Conservation (phyloP, 352 stramenopile genomes). For the Phytopythium litorale region DNA sequence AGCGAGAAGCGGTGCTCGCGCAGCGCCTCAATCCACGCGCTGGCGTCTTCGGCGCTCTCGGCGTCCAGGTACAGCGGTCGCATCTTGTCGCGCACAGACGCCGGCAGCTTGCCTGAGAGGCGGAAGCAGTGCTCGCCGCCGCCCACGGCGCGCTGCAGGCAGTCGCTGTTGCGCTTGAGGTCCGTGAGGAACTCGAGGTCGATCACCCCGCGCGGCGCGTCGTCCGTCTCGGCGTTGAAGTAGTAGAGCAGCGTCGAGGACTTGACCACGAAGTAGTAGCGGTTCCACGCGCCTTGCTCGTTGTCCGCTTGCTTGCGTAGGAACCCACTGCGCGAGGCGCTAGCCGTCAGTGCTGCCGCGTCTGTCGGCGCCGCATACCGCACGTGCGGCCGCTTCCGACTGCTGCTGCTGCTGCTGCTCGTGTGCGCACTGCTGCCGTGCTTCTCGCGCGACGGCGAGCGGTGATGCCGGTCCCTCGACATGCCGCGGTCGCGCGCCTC, state of each 20-base stretch:
- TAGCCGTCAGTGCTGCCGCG: slow-evolving; percentile 33
- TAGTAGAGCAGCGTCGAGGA: slow-evolving; percentile 81
- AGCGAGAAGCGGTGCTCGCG: slow-evolving; percentile 61
- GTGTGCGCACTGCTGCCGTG: background rate
- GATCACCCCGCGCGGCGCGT: slow-evolving; percentile 65
- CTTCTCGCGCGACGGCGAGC: slow-evolving; percentile 5
- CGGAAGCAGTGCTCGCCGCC: slow-evolving; percentile 66
- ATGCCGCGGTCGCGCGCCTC: background rate
- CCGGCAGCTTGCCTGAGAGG: slow-evolving; percentile 59
- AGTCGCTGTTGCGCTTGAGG: slow-evolving; percentile 72
- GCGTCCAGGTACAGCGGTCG: slow-evolving; percentile 68
- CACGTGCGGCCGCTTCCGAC: slow-evolving; percentile 41
- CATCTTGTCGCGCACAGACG: slow-evolving; percentile 36
- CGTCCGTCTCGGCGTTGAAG: slow-evolving; percentile 65
- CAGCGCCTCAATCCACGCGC: slow-evolving; percentile 71
- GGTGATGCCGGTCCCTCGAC: background rate
- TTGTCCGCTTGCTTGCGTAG: slow-evolving; percentile 80
- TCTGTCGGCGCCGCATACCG: slow-evolving; percentile 53
- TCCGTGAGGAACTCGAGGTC: slow-evolving; percentile 79
- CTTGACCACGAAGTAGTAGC: slow-evolving; percentile 80
- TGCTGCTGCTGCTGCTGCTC: slow-evolving; percentile 5
- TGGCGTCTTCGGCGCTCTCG: slow-evolving; percentile 38
- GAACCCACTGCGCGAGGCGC: slow-evolving; percentile 56
- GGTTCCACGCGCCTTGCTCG: slow-evolving; percentile 67
- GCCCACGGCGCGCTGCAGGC: slow-evolving; percentile 63